Base-by-base conservation (phyloP, 495 filamentous ascomycete species). In the Thermothielavioides terrestris region DNA sequence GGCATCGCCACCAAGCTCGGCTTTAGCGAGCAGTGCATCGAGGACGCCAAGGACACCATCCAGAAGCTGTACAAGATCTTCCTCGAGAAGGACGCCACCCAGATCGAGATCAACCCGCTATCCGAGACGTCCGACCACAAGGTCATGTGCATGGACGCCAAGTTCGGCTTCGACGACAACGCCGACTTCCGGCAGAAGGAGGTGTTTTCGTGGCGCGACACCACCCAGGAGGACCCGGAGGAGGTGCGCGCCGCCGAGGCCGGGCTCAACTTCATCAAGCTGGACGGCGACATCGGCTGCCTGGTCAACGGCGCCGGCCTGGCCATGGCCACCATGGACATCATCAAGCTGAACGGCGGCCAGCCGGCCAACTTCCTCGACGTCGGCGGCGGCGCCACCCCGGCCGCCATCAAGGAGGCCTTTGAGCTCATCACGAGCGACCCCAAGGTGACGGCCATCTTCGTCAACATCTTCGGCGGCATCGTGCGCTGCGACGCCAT, bases 271-370 rank as follows among this genome's bases (percentile, higher is more conserved):
- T 98, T 98, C 77, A 98, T 98, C 79, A 98, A 98, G 79, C 84
- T 98, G 37, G 94, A 95, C 68, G 92, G 92, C 66, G 92, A 98
- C 68, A 98, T 98, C 67, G 92, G 92, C 65, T 98, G 92, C 76
- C 77, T 98, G 67, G 92, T 98, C 74, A 98, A 98, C 71, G 92
- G 92, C 68, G 92, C 92, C 57, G 92, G 92, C 75, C 85, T 98
- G 50, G 92, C 92, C 66, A 98, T 98, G 92, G 92, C 92, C 47
- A 98, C 92, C 58, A 98, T 98, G 92, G 92, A 98, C 71, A 97
- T 98, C 73, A 98, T 98, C 79, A 98, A 98, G 79, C 81, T 98
- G 23, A 98, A 98, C 74, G 92, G 92, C 62, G 92, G 92, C 44
- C 77, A 78, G 62, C 92, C 92, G 45, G 92, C 92, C 50, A 98